phyloP scores from a whole-genome alignment of 2,329 filamentous ascomycete species.

The Alternaria incomplexa region DNA sequence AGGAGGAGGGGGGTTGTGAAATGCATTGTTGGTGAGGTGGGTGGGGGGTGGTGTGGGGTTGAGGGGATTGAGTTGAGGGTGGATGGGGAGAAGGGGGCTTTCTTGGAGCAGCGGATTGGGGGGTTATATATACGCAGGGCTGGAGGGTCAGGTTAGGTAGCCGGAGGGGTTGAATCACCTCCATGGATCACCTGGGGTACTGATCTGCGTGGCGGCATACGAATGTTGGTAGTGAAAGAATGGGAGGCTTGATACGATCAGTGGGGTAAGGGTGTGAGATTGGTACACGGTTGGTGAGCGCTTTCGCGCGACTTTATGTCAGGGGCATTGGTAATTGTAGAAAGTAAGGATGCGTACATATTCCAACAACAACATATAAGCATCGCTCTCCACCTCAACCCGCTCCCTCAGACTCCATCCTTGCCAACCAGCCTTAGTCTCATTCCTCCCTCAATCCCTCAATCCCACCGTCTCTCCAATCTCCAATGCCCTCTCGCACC shows the following conservation, averaged over 20 bases:
- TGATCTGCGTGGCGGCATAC: background rate
- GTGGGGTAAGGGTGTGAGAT: background rate
- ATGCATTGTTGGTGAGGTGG: background rate
- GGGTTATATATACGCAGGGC: background rate
- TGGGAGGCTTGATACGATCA: background rate
- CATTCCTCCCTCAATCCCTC: background rate
- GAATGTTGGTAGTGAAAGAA: background rate
- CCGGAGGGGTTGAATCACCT: background rate
- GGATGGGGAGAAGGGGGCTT: background rate
- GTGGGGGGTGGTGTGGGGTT: background rate
- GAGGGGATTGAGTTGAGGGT: background rate
- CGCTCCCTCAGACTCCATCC: background rate
- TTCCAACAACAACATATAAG: background rate
- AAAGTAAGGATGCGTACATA: background rate
- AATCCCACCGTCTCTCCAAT: too few species aligned
- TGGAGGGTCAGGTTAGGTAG: background rate
- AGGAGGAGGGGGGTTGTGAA: background rate
- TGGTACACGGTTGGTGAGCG: background rate
- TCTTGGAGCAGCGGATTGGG: background rate
- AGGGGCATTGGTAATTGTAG: background rate
- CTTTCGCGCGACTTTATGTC: background rate
- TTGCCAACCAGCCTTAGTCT: background rate
- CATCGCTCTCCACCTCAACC: background rate
- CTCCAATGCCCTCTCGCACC: background rate
- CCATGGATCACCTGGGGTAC: background rate